phyloP scores from a whole-genome alignment of 768 basidiomycete genomes.

The Gloeophyllum trabeum region DNA sequence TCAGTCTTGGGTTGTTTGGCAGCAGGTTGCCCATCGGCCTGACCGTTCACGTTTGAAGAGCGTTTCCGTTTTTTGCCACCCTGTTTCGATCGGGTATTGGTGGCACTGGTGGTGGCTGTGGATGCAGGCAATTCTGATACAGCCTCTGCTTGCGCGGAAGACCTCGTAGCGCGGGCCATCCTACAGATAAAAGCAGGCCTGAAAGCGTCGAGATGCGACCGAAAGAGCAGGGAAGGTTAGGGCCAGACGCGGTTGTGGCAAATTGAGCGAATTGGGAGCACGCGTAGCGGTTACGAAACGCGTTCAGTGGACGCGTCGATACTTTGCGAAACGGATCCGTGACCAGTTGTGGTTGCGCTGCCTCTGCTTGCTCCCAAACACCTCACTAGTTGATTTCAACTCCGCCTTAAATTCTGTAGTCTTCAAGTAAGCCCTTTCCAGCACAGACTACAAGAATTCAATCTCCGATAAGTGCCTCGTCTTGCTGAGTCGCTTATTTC shows the following conservation, averaged over 20 bases:
- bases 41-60: constrained; percentile 20
- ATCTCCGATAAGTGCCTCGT: too few relatives aligned
- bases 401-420: neutral
- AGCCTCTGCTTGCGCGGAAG: constrained; percentile 33
- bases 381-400: neutral
- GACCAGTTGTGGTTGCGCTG: neutral
- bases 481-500: too few relatives aligned
- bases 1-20: constrained; percentile 39
- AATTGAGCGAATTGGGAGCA: constrained; percentile 8
- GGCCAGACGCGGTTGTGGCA: constrained; percentile 5
- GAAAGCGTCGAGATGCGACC: constrained; percentile 4
- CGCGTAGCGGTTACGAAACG: constrained; percentile 1
- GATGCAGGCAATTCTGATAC: constrained; percentile 13
- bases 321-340: neutral
- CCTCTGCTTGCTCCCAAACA: neutral
- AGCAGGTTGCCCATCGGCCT: constrained; percentile 35
- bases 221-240: neutral
- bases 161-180: constrained; percentile 77
- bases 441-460: too few relatives aligned
- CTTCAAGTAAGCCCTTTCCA: too few relatives aligned
- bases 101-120: constrained; percentile 8
- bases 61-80: constrained; percentile 63
- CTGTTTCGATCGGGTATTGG: constrained; percentile 17
- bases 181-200: neutral
- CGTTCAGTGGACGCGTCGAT: constrained; percentile 11